phyloP scores from a whole-genome alignment of 129 eudicot genomes.

The Arctium lappa region DNA sequence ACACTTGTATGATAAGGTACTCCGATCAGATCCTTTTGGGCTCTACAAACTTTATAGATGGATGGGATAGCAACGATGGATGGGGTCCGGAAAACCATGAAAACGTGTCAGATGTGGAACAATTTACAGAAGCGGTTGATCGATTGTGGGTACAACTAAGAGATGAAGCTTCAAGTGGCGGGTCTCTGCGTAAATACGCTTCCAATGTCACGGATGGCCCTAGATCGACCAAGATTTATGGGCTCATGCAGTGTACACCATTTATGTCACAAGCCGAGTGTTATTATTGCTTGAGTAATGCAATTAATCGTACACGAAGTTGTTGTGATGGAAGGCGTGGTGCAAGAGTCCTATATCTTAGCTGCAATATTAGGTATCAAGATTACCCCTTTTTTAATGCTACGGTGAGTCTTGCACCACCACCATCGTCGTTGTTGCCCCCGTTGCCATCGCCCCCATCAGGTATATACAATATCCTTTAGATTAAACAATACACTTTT shows the following conservation, averaged over 20 bases:
- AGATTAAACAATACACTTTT: neutral
- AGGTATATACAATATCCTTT: neutral
- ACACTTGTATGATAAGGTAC: constrained; percentile 40
- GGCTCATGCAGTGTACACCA: constrained; percentile 18
- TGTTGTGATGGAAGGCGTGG: constrained; percentile 31
- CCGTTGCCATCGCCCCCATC: neutral
- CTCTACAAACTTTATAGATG: neutral
- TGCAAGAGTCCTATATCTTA: constrained; percentile 16
- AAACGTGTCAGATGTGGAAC: neutral
- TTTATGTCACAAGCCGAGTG: constrained; percentile 24
- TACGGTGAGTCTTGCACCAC: constrained; percentile 14
- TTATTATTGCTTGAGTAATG: constrained; percentile 7
- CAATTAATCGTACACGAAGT: neutral
- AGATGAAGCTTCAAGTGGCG: constrained; percentile 14
- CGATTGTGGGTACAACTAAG: constrained; percentile 12
- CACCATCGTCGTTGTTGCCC: neutral
- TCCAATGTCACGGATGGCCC: neutral
- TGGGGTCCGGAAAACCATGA: neutral
- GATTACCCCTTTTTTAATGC: constrained; percentile 13
- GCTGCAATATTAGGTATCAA: constrained; percentile 35
- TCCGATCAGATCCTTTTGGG: constrained; percentile 34
- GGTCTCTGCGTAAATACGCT: constrained; percentile 23
- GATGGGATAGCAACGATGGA: neutral
- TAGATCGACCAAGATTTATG: neutral
- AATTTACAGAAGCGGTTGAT: constrained; percentile 7